phyloP scores from a whole-genome alignment of 108 stramenopile species.

The Cyclotella kingstonii region DNA sequence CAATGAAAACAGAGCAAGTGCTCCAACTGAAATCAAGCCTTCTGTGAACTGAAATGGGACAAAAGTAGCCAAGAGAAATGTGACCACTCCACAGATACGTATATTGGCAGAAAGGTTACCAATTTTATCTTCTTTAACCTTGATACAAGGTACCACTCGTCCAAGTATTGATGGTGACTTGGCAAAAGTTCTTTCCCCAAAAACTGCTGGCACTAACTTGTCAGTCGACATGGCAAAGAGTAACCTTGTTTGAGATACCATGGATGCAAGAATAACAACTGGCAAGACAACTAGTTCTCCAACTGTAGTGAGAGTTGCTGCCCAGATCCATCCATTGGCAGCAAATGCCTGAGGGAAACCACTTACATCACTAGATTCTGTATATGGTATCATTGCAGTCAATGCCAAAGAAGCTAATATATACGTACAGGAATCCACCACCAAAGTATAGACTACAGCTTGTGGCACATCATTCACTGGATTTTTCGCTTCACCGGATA shows the following conservation, averaged over 20 bases:
- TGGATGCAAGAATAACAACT: conserved; percentile 81
- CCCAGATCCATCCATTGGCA: conserved; percentile 54
- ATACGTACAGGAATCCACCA: conserved; percentile 67
- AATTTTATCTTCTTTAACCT: conserved; percentile 38
- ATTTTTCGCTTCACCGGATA: conserved; percentile 76
- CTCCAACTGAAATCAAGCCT: conserved; percentile 81
- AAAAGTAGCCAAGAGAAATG: conserved; percentile 68
- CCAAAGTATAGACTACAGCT: conserved; percentile 70
- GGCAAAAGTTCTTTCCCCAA: conserved; percentile 46
- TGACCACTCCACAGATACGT: conserved; percentile 47
- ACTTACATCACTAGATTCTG: conserved; percentile 51
- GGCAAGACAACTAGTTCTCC: conserved; percentile 89
- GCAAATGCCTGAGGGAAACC: conserved; percentile 79
- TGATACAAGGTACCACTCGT: no score
- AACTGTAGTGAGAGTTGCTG: conserved; percentile 52
- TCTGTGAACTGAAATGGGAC: conserved; percentile 82
- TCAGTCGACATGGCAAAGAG: conserved; percentile 82
- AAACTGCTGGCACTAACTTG: conserved; percentile 73
- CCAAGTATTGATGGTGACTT: conserved; percentile 3
- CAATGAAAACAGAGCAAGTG: conserved; percentile 63
- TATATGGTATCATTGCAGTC: conserved; percentile 66
- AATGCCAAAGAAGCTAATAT: conserved; percentile 71
- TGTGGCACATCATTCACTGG: conserved; percentile 72
- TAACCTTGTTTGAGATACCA: conserved; percentile 87
- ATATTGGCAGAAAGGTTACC: conserved; percentile 60